A percentile compares a stretch with the other conserved stretches of the same genome.
These are phyloP conservation scores for Leishmania major DNA, from an alignment of 208 protist genomes.

Conservation along the genomic window DNA sequence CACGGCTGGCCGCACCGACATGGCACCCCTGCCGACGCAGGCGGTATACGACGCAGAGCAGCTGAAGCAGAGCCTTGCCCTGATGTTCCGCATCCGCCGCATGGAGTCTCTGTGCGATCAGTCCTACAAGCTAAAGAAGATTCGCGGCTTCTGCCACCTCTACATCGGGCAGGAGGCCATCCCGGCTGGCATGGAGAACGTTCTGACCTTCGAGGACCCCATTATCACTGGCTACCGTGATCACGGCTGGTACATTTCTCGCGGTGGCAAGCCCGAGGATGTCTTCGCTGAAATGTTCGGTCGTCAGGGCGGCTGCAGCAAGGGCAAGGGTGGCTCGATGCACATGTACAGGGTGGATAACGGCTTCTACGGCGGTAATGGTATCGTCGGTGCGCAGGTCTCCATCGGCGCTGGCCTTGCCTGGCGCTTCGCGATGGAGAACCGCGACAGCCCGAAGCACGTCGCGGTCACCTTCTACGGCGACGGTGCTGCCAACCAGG, in stretches of 20 bases:
- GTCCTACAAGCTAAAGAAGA: conserved; percentile 97
- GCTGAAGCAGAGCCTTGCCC: conserved; percentile 75
- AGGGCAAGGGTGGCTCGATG: conserved; percentile 98
- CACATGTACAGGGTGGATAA: conserved; percentile 96
- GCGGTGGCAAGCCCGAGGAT: conserved; percentile 88
- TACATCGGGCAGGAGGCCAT: conserved; percentile 98
- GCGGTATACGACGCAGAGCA: conserved; percentile 78
- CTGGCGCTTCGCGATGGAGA: conserved; percentile 86
- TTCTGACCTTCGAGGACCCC: conserved; percentile 89
- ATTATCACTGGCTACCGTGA: conserved; percentile 98
- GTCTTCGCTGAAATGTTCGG: conserved; percentile 96
- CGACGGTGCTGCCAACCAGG: conserved; percentile 98
- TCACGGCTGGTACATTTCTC: conserved; percentile 93
- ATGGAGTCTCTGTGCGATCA: conserved; percentile 95
- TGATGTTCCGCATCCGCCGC: conserved; percentile 94
- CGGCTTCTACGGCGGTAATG: conserved; percentile 98
- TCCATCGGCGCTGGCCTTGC: conserved; percentile 96
- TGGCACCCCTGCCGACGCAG: conserved; percentile 71
- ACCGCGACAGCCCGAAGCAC: conserved; percentile 82
- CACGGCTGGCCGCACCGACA: conserved; percentile 60
- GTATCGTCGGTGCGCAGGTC: conserved; percentile 98
- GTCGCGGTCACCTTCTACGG: conserved; percentile 95
- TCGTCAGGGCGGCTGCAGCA: conserved; percentile 80
- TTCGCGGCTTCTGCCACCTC: conserved; percentile 98
- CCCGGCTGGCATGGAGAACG: conserved; percentile 93